These are phyloP conservation scores for Botrytis byssoidea DNA, from an alignment of 2,329 filamentous ascomycete species.

Conservation along the genomic window DNA sequence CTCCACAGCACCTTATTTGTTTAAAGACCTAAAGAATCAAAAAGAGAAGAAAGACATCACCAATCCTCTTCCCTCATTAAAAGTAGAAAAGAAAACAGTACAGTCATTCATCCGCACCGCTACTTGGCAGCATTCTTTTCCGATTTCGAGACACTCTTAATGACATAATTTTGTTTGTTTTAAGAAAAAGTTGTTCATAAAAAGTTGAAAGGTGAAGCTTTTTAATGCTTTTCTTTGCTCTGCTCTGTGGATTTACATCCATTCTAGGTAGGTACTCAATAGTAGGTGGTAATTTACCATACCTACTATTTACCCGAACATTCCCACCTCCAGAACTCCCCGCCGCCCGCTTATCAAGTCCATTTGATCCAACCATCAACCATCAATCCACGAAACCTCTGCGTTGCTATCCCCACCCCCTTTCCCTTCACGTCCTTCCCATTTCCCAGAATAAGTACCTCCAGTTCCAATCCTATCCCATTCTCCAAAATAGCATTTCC, in stretches of 20 bases:
- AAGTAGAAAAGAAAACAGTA: background rate
- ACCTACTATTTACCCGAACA: background rate
- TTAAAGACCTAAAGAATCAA: background rate
- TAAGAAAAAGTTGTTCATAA: background rate
- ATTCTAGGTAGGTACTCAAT: background rate
- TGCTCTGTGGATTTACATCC: background rate
- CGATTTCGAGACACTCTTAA: background rate
- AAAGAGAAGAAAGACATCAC: background rate
- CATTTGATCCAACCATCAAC: background rate
- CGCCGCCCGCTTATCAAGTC: background rate
- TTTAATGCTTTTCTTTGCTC: background rate
- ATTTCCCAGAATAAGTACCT: background rate
- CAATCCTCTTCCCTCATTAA: background rate
- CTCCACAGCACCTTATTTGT: background rate
- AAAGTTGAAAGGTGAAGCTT: conserved; percentile 2
- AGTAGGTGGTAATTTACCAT: background rate
- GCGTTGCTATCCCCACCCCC: background rate
- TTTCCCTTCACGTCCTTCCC: background rate
- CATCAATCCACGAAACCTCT: background rate
- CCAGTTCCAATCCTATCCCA: background rate
- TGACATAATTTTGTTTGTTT: background rate
- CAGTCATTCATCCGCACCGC: background rate
- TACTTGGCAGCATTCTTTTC: background rate
- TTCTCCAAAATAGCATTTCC: background rate
- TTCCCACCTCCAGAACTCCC: conserved; percentile 7